phyloP scores from a whole-genome alignment of 768 basidiomycete species.

The Trametes maxima region DNA sequence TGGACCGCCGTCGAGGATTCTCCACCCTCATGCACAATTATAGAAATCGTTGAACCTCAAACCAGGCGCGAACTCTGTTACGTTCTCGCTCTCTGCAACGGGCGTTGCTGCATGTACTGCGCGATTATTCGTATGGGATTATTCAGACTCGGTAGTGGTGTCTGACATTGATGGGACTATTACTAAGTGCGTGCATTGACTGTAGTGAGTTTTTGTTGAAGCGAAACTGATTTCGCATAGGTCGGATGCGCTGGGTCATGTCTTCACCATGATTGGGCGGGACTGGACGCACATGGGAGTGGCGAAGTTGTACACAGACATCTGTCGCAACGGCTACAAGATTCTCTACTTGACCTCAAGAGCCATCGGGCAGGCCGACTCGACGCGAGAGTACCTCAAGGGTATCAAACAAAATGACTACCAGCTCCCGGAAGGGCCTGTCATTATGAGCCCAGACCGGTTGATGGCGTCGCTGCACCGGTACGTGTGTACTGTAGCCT shows the following conservation, averaged over 20 bases:
- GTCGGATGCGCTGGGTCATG: slow-evolving; percentile 94
- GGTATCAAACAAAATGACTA: slow-evolving; percentile 96
- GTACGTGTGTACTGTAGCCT: slow-evolving; percentile 44
- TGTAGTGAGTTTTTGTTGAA: not conserved
- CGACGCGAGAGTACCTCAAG: slow-evolving; percentile 91
- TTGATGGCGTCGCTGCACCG: slow-evolving; percentile 93
- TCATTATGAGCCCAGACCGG: slow-evolving; percentile 98
- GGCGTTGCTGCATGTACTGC: slow-evolving; percentile 86
- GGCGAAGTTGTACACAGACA: slow-evolving; percentile 96
- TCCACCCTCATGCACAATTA: not conserved
- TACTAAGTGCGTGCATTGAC: slow-evolving; percentile 70
- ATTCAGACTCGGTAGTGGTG: slow-evolving; percentile 86
- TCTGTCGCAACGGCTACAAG: slow-evolving; percentile 93
- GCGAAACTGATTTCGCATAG: slow-evolving; percentile 41
- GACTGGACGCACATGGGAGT: slow-evolving; percentile 99
- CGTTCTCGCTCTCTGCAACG: slow-evolving; percentile 87
- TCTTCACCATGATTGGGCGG: slow-evolving; percentile 96
- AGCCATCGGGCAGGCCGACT: slow-evolving; percentile 97
- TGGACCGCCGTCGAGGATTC: not conserved
- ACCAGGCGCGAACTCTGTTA: slow-evolving; percentile 87
- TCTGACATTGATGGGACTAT: slow-evolving; percentile 99
- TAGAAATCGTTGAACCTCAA: slow-evolving; percentile 87
- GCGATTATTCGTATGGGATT: slow-evolving; percentile 94
- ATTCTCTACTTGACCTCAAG: slow-evolving; percentile 97
- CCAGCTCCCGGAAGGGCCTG: slow-evolving; percentile 95